Conservation (phyloP, 805 yeast species). For the Soucietia sequanensis region DNA sequence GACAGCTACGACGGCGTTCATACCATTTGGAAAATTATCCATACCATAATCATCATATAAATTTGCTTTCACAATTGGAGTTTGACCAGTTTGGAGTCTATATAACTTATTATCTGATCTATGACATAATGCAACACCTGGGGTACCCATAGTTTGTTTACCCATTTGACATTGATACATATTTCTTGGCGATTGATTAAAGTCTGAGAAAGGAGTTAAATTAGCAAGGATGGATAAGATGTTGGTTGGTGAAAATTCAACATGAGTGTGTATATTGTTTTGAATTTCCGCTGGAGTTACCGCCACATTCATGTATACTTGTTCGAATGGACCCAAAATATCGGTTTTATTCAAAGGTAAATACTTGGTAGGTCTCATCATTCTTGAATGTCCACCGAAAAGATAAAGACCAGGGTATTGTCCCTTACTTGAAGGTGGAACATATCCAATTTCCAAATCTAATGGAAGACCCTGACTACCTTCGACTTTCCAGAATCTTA, state of each 20-base stretch:
- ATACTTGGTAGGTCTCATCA: conserved; percentile 94
- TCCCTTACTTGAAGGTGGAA: conserved; percentile 93
- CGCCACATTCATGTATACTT: conserved; percentile 94
- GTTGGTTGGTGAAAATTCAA: conserved; percentile 93
- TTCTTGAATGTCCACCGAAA: conserved; percentile 90
- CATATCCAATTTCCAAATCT: conserved; percentile 90
- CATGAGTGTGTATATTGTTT: conserved; percentile 80
- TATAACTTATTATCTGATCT: conserved; percentile 94
- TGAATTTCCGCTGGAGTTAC: conserved; percentile 91
- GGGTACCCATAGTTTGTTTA: conserved; percentile 99
- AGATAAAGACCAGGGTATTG: conserved; percentile 95
- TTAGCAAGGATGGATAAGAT: conserved; percentile 93
- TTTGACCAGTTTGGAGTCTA: conserved; percentile 91
- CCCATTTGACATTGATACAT: conserved; percentile 99
- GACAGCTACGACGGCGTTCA: conserved; percentile 97
- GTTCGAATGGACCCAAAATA: conserved; percentile 96
- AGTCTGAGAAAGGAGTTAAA: conserved; percentile 96
- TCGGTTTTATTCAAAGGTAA: conserved; percentile 82
- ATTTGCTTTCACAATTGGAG: conserved; percentile 93
- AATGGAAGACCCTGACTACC: conserved; percentile 76
- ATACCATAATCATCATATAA: conserved; percentile 94
- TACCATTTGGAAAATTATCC: conserved; percentile 98
- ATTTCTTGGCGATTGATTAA: conserved; percentile 98
- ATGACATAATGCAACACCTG: conserved; percentile 91
- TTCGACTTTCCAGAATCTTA: conserved; percentile 90